Evolutionary conservation across 2,329 filamentous ascomycete genomes (phyloP), one percentile per base, ranked within the genome.

Genomic region (Xylaria arbuscula): DNA sequence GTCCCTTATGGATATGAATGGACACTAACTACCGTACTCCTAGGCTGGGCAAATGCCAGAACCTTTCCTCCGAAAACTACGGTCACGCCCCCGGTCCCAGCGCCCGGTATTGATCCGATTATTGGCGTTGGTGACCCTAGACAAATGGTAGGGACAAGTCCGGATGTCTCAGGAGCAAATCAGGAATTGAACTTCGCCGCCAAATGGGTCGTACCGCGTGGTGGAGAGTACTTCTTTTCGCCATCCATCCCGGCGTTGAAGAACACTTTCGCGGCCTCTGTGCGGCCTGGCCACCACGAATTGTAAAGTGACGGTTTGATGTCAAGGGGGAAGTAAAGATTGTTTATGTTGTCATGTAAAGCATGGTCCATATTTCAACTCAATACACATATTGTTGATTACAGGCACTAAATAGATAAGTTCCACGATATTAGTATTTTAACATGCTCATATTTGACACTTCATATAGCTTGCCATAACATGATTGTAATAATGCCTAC

Each of bases 171-270:
- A 3, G 62, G 67, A 2, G 59, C 72, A 15, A 70, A 70, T 1
- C 64, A 72, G 13, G 66, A 64, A 28, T 51, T 78, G n/a, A 24
- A 72, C n/a, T 70, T 76, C 42, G 69, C 15, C 11, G 60, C 72
- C 54, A 73, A 74, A 60, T 84, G 83, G 79, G 82, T 84, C 2
- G 72, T 81, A 40, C 76, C 80, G 0, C 78, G 74, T 34, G 83
- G 82, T 15, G 83, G 83, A 4, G 82, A 84, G 65, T 84, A 84
- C 63, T 83, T 84, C 76, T 84, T 84, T 72, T 78, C 80, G 28
- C 82, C 83, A 7, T 82, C 80, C 1, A 78, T 84, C 50, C 62
- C 74, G 22, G 73, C 76, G 0, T 68, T 80, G 48, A 69, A 71
- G 59, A 68, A 42, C 15, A 73, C 57, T 9, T 73, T 75, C 13